phyloP scores from a whole-genome alignment of 2,329 filamentous ascomycete genomes.

The Rosellinia necatrix region DNA sequence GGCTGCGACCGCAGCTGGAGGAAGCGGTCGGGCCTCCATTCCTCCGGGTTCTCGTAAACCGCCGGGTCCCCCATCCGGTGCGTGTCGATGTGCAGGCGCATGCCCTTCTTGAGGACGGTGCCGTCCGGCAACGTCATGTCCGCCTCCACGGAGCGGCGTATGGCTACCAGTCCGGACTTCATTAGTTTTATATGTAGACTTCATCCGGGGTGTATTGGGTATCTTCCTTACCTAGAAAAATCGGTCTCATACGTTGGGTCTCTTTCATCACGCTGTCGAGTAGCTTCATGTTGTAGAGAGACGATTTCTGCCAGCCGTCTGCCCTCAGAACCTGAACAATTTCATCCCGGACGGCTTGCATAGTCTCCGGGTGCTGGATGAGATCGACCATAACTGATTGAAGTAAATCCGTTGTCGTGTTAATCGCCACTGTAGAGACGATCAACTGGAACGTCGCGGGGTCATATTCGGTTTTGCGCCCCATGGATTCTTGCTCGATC shows the following conservation, averaged over 20 bases:
- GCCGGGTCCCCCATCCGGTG: constrained; percentile 32
- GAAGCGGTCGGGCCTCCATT: constrained; percentile 34
- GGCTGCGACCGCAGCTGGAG: constrained; percentile 28
- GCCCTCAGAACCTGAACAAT: constrained; percentile 37
- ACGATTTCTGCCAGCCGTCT: constrained; percentile 33
- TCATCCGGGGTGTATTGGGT: neutral
- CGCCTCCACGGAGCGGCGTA: constrained; percentile 28
- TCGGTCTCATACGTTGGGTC: constrained; percentile 39
- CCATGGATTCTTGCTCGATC: constrained; percentile 42
- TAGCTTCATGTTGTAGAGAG: constrained; percentile 40
- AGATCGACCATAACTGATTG: constrained; percentile 48
- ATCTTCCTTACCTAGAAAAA: constrained; percentile 28
- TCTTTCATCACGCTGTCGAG: constrained; percentile 47
- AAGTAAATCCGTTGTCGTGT: constrained; percentile 43
- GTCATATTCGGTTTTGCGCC: constrained; percentile 35
- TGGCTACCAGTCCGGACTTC: constrained; percentile 11
- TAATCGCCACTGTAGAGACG: constrained; percentile 42
- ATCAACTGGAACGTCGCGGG: constrained; percentile 37
- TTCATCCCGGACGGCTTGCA: constrained; percentile 50
- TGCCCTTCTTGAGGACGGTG: constrained; percentile 30
- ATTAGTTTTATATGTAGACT: neutral
- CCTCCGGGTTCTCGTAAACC: constrained; percentile 31
- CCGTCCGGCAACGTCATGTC: constrained; percentile 32
- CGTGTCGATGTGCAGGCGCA: constrained; percentile 31
- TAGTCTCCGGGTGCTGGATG: constrained; percentile 45